A percentile compares a stretch with the other conserved stretches of the same genome.
Conservation (phyloP, 2,329 filamentous ascomycete species). For the Verticillium klebahnii region DNA sequence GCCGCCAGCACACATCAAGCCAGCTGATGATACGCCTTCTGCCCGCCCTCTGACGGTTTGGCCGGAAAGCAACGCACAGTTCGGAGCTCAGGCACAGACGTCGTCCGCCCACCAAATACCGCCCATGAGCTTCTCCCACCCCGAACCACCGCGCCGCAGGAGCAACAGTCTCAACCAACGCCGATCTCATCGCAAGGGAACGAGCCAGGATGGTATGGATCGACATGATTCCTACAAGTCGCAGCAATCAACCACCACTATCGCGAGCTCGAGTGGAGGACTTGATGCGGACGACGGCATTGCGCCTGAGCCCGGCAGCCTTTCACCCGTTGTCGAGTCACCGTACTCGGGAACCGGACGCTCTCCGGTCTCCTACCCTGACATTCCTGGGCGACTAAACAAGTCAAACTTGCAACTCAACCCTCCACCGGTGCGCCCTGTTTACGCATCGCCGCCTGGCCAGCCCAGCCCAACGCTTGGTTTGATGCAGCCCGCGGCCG, state of each 20-base stretch:
- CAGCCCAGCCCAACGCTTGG: conserved; percentile 40
- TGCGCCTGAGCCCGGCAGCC: conserved; percentile 21
- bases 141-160: conserved; percentile 12
- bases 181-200: conserved; percentile 1
- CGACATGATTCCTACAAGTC: conserved; percentile 13
- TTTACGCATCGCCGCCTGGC: conserved; percentile 28
- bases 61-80: background rate
- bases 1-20: conserved; percentile 3
- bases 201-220: conserved; percentile 8
- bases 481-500: conserved; percentile 17
- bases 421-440: conserved; percentile 26
- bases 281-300: conserved; percentile 13
- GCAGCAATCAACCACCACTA: conserved; percentile 30
- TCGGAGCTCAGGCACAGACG: background rate
- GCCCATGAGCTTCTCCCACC: conserved; percentile 14
- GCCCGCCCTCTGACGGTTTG: background rate
- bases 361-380: conserved; percentile 27
- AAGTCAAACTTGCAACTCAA: conserved; percentile 22
- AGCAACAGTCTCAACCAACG: conserved; percentile 10
- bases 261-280: conserved; percentile 21
- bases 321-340: conserved; percentile 47
- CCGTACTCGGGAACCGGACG: conserved; percentile 26
- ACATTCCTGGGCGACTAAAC: conserved; percentile 17
- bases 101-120: conserved; percentile 14
- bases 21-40: background rate